Evolutionary conservation across 169 alveolate genomes (phyloP).

Genomic region (Cryptosporidium sp.): DNA sequence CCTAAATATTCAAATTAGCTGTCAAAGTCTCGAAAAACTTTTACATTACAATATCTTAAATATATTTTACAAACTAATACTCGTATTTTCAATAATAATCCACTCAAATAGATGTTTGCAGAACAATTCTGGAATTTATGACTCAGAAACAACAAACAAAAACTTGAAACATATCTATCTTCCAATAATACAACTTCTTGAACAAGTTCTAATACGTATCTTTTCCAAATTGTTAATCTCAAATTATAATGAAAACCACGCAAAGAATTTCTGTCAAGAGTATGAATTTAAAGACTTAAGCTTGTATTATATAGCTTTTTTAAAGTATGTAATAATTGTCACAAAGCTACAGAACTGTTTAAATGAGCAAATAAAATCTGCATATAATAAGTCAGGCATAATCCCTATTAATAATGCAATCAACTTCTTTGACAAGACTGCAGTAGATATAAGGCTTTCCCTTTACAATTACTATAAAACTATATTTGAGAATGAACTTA

Average conservation of each 20-base stretch:
- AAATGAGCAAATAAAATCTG: background rate
- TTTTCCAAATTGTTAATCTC: background rate
- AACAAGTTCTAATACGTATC: slow-evolving; percentile 10
- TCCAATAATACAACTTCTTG: slow-evolving; percentile 40
- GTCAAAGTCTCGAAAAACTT: background rate
- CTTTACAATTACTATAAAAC: slow-evolving; percentile 17
- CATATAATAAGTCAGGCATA: background rate
- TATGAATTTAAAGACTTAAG: background rate
- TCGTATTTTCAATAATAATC: slow-evolving; percentile 12
- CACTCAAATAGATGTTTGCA: background rate
- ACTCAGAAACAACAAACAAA: background rate
- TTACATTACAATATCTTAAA: background rate
- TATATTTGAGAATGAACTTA: slow-evolving; percentile 26
- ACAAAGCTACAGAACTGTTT: slow-evolving; percentile 11
- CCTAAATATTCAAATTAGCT: background rate
- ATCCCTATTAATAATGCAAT: background rate
- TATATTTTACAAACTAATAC: slow-evolving; percentile 24
- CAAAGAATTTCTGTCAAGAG: background rate
- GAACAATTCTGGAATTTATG: background rate
- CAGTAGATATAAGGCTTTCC: slow-evolving; percentile 15
- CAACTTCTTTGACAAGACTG: background rate
- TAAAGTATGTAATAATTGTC: slow-evolving; percentile 31
- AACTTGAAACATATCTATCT: background rate
- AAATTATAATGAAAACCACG: background rate
- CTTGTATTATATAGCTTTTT: background rate